Conservation (phyloP, 2,329 filamentous ascomycete species). For the Fusarium neocosmosporiellum region DNA sequence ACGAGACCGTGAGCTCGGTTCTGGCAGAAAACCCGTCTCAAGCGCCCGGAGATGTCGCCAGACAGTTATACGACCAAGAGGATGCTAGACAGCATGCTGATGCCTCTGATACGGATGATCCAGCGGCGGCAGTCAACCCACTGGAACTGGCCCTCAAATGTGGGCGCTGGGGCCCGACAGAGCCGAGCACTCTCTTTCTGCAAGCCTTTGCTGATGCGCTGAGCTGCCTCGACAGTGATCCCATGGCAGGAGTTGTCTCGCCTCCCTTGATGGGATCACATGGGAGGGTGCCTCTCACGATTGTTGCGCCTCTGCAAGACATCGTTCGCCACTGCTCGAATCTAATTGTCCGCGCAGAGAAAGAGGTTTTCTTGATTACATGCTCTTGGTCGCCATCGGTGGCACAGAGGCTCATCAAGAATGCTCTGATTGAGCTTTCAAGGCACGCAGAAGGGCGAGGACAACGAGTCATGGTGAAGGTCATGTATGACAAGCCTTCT, state of each 20-base stretch:
- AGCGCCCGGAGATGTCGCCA: slow-evolving; percentile 65
- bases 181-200: slow-evolving; percentile 76
- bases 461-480: slow-evolving; percentile 72
- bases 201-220: slow-evolving; percentile 75
- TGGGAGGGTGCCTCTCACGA: slow-evolving; percentile 74
- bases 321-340: slow-evolving; percentile 81
- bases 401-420: slow-evolving; percentile 74
- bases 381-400: slow-evolving; percentile 80
- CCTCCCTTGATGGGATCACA: slow-evolving; percentile 63
- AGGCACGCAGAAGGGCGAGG: slow-evolving; percentile 69
- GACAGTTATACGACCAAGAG: slow-evolving; percentile 62
- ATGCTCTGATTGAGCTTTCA: slow-evolving; percentile 77
- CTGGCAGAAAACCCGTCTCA: slow-evolving; percentile 64
- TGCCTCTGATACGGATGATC: slow-evolving; percentile 1
- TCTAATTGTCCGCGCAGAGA: slow-evolving; percentile 76
- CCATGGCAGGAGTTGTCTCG: slow-evolving; percentile 62
- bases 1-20: slow-evolving; percentile 67
- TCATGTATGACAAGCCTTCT: slow-evolving; percentile 80
- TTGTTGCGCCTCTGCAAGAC: slow-evolving; percentile 69
- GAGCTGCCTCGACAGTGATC: slow-evolving; percentile 63
- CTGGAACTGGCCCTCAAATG: slow-evolving; percentile 67
- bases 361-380: slow-evolving; percentile 79
- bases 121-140: slow-evolving; percentile 47
- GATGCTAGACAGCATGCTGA: slow-evolving; percentile 17
- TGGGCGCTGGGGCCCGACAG: slow-evolving; percentile 73